phyloP scores from a whole-genome alignment of 495 filamentous ascomycete species.

The Cladorrhinum samala region DNA sequence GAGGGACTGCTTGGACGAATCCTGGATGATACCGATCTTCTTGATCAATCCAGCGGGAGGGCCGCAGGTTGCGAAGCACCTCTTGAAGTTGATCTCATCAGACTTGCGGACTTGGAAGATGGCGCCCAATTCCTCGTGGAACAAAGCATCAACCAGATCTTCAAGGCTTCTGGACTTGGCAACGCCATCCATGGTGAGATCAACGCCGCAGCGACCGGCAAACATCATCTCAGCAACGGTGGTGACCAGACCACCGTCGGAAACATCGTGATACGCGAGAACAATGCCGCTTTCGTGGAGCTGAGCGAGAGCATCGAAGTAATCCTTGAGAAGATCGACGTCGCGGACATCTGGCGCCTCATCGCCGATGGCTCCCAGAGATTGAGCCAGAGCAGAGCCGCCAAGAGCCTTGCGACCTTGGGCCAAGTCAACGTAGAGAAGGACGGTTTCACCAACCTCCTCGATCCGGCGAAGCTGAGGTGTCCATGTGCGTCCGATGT shows the following conservation, averaged over 20 bases:
- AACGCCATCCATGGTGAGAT: slow-evolving; percentile 75
- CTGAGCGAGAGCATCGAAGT: slow-evolving; percentile 81
- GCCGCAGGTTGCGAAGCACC: slow-evolving; percentile 88
- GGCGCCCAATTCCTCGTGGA: slow-evolving; percentile 96
- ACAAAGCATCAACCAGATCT: slow-evolving; percentile 69
- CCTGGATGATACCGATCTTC: slow-evolving; percentile 69
- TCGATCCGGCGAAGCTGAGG: slow-evolving; percentile 75
- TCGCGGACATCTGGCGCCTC: slow-evolving; percentile 82
- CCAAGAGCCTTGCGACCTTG: slow-evolving; percentile 72
- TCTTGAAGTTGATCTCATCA: slow-evolving; percentile 76
- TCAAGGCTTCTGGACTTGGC: slow-evolving; percentile 47
- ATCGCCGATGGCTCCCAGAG: slow-evolving; percentile 79
- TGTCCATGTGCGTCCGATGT: slow-evolving; percentile 86
- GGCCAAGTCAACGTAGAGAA: slow-evolving; percentile 89
- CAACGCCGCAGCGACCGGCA: slow-evolving; percentile 83
- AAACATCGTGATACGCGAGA: slow-evolving; percentile 90
- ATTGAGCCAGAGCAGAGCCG: slow-evolving; percentile 88
- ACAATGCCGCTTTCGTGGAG: slow-evolving; percentile 83
- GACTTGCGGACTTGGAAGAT: slow-evolving; percentile 89
- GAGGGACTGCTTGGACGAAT: slow-evolving; percentile 68
- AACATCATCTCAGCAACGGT: slow-evolving; percentile 98
- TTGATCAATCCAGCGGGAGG: slow-evolving; percentile 73
- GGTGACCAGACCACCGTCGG: slow-evolving; percentile 89
- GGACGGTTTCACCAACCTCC: slow-evolving; percentile 81
- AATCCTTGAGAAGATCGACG: slow-evolving; percentile 75